Evolutionary conservation across 352 stramenopile species (phyloP).

Genomic region (Saprolegnia parasitica): DNA sequence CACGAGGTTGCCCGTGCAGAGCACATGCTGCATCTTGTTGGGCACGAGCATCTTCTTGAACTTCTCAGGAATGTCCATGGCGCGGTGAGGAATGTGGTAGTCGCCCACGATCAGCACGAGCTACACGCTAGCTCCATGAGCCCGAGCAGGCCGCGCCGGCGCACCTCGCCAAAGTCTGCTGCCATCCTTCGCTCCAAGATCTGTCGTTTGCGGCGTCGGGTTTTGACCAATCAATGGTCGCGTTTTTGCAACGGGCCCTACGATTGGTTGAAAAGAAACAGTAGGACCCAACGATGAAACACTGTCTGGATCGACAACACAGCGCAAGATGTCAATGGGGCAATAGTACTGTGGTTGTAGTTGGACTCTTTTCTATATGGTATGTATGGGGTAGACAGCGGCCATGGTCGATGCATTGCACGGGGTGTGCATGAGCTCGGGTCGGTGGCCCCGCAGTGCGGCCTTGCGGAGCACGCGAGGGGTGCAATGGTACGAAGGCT

Average conservation of each 20-base stretch:
- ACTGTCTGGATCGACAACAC: background rate
- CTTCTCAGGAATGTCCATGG: constrained; percentile 93
- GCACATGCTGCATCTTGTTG: constrained; percentile 98
- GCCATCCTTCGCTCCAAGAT: constrained; percentile 38
- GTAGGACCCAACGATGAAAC: background rate
- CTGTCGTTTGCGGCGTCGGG: background rate
- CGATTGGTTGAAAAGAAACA: background rate
- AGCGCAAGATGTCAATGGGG: too few relatives aligned
- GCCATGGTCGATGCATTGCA: background rate
- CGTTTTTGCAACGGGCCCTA: background rate
- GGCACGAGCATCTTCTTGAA: constrained; percentile 94
- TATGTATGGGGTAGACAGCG: too few relatives aligned
- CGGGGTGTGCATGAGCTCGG: background rate
- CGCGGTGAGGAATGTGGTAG: constrained; percentile 94
- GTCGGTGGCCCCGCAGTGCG: background rate
- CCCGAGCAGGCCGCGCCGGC: background rate
- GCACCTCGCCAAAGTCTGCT: constrained; percentile 60
- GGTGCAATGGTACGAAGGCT: background rate
- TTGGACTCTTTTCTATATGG: too few relatives aligned
- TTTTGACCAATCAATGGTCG: constrained; percentile 17
- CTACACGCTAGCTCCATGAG: constrained; percentile 48
- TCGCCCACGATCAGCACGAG: constrained; percentile 97
- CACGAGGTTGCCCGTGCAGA: constrained; percentile 97
- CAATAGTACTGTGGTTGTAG: too few relatives aligned
- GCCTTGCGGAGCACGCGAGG: background rate